phyloP scores from a whole-genome alignment of 371 early-diverging fungal species.

The Mortierella sp. region DNA sequence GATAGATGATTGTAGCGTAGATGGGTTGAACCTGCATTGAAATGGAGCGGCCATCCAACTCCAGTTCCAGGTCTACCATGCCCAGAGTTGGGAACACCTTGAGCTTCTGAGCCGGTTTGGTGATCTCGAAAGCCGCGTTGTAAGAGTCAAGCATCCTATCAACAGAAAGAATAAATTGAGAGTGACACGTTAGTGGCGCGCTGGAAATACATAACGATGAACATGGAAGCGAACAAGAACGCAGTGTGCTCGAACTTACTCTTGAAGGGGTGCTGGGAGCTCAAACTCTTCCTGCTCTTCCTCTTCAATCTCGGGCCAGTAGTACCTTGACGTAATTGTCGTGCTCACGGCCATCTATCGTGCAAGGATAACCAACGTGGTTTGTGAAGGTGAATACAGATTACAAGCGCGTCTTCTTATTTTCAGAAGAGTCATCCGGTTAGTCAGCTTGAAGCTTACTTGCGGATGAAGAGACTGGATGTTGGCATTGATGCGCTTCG shows the following conservation, averaged over 20 bases:
- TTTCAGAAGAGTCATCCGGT: not conserved
- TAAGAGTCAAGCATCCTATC: conserved; percentile 48
- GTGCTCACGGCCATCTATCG: conserved; percentile 54
- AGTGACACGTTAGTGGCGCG: too few species aligned
- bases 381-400: not conserved
- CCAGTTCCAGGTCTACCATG: conserved; percentile 60
- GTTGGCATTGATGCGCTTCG: conserved; percentile 63
- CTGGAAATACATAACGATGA: too few species aligned
- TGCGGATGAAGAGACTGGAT: conserved; percentile 49
- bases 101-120: conserved; percentile 64
- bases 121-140: conserved; percentile 46
- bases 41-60: conserved; percentile 62
- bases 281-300: conserved; percentile 39
- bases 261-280: conserved; percentile 56
- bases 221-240: too few species aligned
- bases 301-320: conserved; percentile 64
- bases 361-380: not conserved
- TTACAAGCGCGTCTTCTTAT: not conserved
- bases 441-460: not conserved
- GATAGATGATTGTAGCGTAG: conserved; percentile 65
- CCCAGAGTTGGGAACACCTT: conserved; percentile 63
- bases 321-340: conserved; percentile 67
- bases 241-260: conserved; percentile 24
- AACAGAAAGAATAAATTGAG: not conserved
- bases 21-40: conserved; percentile 59